Percentiles rank a stretch among this genome's conserved stretches.
Conservation (phyloP, 208 protist genomes). For the Sergeia podlipaevii region DNA sequence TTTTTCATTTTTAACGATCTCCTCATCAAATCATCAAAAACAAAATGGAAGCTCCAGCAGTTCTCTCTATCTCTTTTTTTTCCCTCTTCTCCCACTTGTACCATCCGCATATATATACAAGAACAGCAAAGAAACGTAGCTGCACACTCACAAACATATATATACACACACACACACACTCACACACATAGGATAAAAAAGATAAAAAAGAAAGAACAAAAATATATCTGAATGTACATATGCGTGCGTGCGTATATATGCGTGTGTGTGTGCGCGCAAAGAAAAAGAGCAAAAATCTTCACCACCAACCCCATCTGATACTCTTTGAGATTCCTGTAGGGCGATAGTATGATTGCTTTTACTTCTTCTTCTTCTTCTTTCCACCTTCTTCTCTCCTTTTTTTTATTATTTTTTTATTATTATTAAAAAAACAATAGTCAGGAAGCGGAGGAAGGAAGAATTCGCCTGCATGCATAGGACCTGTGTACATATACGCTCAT, state of each 20-base stretch:
- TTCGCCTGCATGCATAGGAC: too few relatives aligned
- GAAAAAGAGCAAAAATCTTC: not conserved
- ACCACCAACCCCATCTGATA: too few relatives aligned
- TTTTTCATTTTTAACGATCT: not conserved
- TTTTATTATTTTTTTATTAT: not conserved
- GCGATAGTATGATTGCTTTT: not conserved
- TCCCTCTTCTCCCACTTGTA: not conserved
- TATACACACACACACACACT: not conserved
- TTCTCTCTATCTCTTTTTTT: not conserved
- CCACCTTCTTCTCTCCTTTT: not conserved
- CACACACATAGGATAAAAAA: not conserved
- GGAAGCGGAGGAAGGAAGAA: too few relatives aligned
- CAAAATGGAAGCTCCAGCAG: slow-evolving; percentile 4
- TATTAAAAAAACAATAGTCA: not conserved
- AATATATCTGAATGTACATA: too few relatives aligned
- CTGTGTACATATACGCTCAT: not conserved
- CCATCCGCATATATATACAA: not conserved
- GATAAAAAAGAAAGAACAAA: too few relatives aligned
- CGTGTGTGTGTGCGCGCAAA: not conserved
- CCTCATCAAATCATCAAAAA: too few relatives aligned
- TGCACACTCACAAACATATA: too few relatives aligned
- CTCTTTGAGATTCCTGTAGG: too few relatives aligned
- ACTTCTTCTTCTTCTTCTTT: slow-evolving; percentile 7
- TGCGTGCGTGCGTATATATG: too few relatives aligned
- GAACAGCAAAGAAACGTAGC: not conserved